Percentiles rank a stretch among this genome's conserved stretches.
These are phyloP conservation scores for Cladophialophora yegresii DNA, from an alignment of 2,329 filamentous ascomycete genomes.

Conservation along the genomic window DNA sequence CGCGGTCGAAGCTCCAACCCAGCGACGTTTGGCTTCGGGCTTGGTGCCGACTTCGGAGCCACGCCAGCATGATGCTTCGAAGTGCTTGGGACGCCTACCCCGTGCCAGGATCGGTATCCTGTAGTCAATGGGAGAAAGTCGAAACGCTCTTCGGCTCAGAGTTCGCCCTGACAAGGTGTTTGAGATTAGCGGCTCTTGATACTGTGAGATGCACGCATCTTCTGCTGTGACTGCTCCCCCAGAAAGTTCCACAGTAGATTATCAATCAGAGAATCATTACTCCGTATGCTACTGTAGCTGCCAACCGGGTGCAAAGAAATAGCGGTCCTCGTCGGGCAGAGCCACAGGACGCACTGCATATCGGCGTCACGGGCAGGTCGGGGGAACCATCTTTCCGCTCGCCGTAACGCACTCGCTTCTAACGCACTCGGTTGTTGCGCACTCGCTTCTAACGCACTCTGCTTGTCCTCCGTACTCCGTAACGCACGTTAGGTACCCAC, in stretches of 20 bases:
- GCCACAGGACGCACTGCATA: not conserved
- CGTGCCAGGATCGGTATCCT: not conserved
- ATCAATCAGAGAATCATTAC: not conserved
- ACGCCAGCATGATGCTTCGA: not conserved
- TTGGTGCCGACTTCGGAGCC: constrained; percentile 6
- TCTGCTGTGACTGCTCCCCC: not conserved
- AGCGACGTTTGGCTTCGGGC: not conserved
- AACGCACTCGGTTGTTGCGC: no score
- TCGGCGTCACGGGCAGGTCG: constrained; percentile 1
- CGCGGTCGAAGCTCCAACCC: constrained; percentile 7
- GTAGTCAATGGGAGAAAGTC: not conserved
- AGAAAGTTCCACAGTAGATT: not conserved
- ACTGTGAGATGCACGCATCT: not conserved
- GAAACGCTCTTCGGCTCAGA: not conserved
- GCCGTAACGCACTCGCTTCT: not conserved
- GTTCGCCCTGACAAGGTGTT: not conserved
- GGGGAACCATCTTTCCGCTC: not conserved
- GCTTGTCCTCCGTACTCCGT: not conserved
- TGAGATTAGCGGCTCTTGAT: not conserved
- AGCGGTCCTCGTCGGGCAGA: no score
- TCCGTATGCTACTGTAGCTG: not conserved
- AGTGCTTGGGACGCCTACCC: not conserved
- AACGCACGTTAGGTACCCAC: not conserved
- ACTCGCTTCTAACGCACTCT: no score
- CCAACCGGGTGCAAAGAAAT: not conserved